These are phyloP conservation scores for Pseudogymnoascus sp. DNA, from an alignment of 2,329 filamentous ascomycete genomes.

Conservation along the genomic window DNA sequence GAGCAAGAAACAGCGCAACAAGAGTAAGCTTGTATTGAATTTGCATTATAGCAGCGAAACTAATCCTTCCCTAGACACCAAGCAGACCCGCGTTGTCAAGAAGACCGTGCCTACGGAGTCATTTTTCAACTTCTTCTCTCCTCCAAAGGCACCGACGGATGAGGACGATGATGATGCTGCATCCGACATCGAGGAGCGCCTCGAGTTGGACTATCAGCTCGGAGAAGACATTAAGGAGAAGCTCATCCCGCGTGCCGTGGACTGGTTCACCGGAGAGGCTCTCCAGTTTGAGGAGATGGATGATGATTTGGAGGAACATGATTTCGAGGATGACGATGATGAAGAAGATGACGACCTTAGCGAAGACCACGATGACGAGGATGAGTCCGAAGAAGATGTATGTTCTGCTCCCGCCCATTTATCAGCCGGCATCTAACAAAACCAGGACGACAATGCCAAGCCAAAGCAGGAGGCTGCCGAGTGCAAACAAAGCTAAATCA, in stretches of 20 bases:
- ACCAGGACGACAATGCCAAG: constrained; percentile 79
- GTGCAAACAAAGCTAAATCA: constrained; percentile 83
- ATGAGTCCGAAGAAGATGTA: constrained; percentile 74
- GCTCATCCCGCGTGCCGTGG: constrained; percentile 93
- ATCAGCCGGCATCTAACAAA: not conserved
- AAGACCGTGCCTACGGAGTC: constrained; percentile 98
- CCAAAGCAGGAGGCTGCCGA: constrained; percentile 91
- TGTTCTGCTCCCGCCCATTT: constrained; percentile 25
- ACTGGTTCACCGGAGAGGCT: constrained; percentile 99
- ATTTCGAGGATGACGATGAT: constrained; percentile 78
- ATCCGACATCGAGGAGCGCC: constrained; percentile 90
- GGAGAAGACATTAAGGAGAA: constrained; percentile 99
- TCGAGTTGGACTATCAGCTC: constrained; percentile 97
- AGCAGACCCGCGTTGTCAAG: constrained; percentile 98
- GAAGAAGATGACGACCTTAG: constrained; percentile 84
- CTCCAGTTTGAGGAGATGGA: constrained; percentile 93
- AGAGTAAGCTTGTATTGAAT: constrained; percentile 60
- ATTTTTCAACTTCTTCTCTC: constrained; percentile 91
- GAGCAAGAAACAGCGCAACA: constrained; percentile 99
- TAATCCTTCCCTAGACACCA: constrained; percentile 63
- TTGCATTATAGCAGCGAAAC: not conserved
- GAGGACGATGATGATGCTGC: constrained; percentile 65
- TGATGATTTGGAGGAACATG: constrained; percentile 73
- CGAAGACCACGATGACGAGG: constrained; percentile 72
- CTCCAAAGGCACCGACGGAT: constrained; percentile 76